These are phyloP conservation scores for Perkinsus chesapeaki DNA, from an alignment of 169 alveolate genomes.

Conservation along the genomic window DNA sequence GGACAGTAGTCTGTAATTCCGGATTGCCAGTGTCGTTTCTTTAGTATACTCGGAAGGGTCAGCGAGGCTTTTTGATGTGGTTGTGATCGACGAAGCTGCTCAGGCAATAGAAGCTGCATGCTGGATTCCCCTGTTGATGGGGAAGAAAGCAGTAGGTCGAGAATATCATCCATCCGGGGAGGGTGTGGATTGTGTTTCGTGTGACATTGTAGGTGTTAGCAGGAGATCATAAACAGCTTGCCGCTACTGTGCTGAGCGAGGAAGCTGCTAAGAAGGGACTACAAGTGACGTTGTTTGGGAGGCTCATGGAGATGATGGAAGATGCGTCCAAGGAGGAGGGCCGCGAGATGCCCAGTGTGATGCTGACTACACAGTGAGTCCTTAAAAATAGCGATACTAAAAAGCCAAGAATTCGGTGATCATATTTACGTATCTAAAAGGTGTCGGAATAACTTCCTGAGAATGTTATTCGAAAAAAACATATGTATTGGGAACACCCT, in stretches of 20 bases:
- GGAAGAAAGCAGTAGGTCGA: conserved; percentile 4
- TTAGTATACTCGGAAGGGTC: background rate
- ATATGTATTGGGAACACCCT: too few species aligned
- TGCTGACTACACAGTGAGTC: background rate
- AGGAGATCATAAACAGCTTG: conserved; percentile 37
- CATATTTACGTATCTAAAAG: too few species aligned
- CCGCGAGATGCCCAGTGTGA: background rate
- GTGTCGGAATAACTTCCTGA: too few species aligned
- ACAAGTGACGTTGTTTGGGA: conserved; percentile 26
- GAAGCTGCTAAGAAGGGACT: conserved; percentile 23
- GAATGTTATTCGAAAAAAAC: too few species aligned
- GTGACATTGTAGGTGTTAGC: conserved; percentile 29
- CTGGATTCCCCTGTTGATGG: conserved; percentile 31
- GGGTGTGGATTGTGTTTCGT: too few species aligned
- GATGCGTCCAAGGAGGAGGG: background rate
- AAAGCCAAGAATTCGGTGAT: too few species aligned
- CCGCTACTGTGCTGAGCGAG: conserved; percentile 24
- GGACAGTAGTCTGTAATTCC: too few species aligned
- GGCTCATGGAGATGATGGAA: conserved; percentile 20
- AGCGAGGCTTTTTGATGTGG: conserved; percentile 19
- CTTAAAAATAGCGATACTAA: too few species aligned
- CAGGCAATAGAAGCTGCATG: conserved; percentile 30
- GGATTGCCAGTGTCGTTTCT: too few species aligned
- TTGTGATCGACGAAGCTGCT: conserved; percentile 34
- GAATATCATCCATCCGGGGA: background rate